Evolutionary conservation across 768 basidiomycete genomes (phyloP).

Genomic region (Suillus decipiens): DNA sequence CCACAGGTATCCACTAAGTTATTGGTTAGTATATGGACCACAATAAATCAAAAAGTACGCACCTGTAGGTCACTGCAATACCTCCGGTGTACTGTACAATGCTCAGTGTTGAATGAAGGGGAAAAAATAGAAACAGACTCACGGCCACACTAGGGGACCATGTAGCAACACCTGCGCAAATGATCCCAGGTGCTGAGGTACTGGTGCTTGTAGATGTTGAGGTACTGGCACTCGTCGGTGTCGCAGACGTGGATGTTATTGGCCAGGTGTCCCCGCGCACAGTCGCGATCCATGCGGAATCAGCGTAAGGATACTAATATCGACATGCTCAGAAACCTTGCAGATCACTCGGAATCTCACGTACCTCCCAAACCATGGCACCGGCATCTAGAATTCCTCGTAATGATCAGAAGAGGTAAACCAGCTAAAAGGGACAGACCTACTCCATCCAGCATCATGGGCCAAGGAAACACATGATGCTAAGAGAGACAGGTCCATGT

Average conservation of each 20-base stretch:
- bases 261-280: slow-evolving; percentile 40
- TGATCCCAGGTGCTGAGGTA: not conserved
- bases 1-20: slow-evolving; percentile 45
- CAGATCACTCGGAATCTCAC: not conserved
- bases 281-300: slow-evolving; percentile 39
- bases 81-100: slow-evolving; percentile 44
- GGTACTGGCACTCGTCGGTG: slow-evolving; percentile 22
- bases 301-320: slow-evolving; percentile 40
- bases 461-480: slow-evolving; percentile 63
- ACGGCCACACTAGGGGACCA: slow-evolving; percentile 42
- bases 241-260: slow-evolving; percentile 21
- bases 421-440: slow-evolving; percentile 29
- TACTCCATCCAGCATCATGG: slow-evolving; percentile 66
- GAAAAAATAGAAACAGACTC: slow-evolving; percentile 15
- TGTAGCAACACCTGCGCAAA: slow-evolving; percentile 30
- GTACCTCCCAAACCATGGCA: slow-evolving; percentile 44
- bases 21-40: not conserved
- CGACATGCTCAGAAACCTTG: not conserved
- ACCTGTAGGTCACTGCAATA: slow-evolving; percentile 41
- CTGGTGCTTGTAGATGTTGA: not conserved
- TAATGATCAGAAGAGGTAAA: slow-evolving; percentile 6
- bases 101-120: not conserved
- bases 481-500: slow-evolving; percentile 57
- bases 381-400: slow-evolving; percentile 31
- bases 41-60: slow-evolving; percentile 15